phyloP scores from a whole-genome alignment of 148 eudicot species.

The Agrostemma githago region DNA sequence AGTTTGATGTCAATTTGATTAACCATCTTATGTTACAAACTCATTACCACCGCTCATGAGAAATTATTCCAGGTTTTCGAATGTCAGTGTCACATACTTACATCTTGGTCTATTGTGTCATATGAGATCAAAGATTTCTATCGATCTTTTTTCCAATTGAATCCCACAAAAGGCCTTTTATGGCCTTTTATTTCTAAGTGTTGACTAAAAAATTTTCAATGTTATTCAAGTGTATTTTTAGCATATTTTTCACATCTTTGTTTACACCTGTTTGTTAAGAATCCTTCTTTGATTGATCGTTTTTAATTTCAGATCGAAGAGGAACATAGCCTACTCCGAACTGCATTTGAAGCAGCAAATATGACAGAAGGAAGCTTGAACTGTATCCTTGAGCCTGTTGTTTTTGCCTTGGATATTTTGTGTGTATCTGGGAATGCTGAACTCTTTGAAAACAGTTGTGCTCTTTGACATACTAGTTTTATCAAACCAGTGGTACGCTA shows the following conservation, averaged over 20 bases:
- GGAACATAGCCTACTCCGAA: constrained; percentile 60
- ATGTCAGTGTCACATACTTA: not conserved
- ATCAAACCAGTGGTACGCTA: constrained; percentile 76
- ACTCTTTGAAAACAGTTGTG: constrained; percentile 1
- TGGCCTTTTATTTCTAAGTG: too few species aligned
- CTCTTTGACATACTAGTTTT: constrained; percentile 50
- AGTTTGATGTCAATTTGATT: not conserved
- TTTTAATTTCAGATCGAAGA: constrained; percentile 51
- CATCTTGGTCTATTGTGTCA: not conserved
- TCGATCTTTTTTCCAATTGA: not conserved
- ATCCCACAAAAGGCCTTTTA: not conserved
- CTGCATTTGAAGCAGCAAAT: constrained; percentile 45
- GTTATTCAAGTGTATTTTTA: not conserved
- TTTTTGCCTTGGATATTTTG: not conserved
- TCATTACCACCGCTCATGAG: not conserved
- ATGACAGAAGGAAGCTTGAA: constrained; percentile 39
- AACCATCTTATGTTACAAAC: not conserved
- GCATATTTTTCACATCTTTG: not conserved
- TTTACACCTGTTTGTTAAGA: not conserved
- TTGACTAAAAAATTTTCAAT: too few species aligned
- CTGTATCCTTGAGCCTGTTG: constrained; percentile 54
- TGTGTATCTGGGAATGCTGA: not conserved
- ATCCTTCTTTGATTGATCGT: not conserved
- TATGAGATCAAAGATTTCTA: not conserved
- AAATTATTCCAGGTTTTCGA: not conserved